phyloP scores from a whole-genome alignment of 106 monocot genomes.

The Dioscorea alata region DNA sequence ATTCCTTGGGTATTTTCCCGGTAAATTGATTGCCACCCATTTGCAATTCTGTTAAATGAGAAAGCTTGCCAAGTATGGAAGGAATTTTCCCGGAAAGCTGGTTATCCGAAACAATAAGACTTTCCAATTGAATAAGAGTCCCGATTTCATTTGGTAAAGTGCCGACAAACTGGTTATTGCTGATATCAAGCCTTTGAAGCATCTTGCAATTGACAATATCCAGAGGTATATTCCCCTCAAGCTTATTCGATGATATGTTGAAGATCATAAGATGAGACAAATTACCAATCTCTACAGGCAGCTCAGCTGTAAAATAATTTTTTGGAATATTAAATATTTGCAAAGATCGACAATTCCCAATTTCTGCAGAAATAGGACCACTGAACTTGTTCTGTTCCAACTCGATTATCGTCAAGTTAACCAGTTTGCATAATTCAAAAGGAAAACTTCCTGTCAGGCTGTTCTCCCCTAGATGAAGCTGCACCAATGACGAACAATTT shows the following conservation, averaged over 20 bases:
- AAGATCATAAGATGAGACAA: conserved; percentile 66
- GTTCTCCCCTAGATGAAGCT: conserved; percentile 75
- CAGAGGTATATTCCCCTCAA: conserved; percentile 52
- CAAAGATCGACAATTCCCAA: conserved; percentile 58
- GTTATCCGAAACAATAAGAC: conserved; percentile 75
- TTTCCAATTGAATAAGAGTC: conserved; percentile 64
- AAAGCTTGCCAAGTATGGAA: conserved; percentile 58
- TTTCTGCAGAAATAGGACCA: conserved; percentile 73
- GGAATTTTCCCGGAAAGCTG: conserved; percentile 64
- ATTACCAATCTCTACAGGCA: conserved; percentile 71
- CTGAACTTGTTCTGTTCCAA: conserved; percentile 75
- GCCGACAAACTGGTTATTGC: conserved; percentile 59
- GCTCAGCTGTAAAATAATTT: conserved; percentile 58
- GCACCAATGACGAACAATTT: conserved; percentile 73
- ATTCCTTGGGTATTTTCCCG: conserved; percentile 67
- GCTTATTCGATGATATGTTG: conserved; percentile 75
- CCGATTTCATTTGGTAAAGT: conserved; percentile 61
- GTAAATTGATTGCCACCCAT: conserved; percentile 83
- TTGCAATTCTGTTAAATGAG: conserved; percentile 77
- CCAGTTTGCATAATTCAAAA: conserved; percentile 57
- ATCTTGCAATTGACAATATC: conserved; percentile 58
- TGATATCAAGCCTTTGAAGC: conserved; percentile 90
- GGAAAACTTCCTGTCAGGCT: conserved; percentile 83
- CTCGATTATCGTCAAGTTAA: conserved; percentile 60
- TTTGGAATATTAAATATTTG: conserved; percentile 65